phyloP scores from a whole-genome alignment of 2,329 filamentous ascomycete genomes.

The Fusarium citri region DNA sequence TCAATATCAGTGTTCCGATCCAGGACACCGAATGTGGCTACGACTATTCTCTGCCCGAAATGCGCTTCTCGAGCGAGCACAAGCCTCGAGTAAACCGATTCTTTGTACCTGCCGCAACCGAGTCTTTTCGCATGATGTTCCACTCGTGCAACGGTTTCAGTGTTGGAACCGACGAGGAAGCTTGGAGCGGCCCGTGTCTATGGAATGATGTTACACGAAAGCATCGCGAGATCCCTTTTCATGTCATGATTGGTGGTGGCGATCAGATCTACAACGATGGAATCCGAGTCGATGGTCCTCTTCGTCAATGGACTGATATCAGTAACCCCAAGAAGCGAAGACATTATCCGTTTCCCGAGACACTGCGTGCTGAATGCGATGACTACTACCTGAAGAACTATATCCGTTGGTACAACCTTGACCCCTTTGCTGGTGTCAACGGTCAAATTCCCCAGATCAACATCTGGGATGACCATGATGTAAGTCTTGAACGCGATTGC shows the following conservation, averaged over 20 bases:
- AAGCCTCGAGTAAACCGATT: slow-evolving; percentile 75
- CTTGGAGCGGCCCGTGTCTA: slow-evolving; percentile 89
- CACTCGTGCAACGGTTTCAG: slow-evolving; percentile 98
- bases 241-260: slow-evolving; percentile 94
- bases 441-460: slow-evolving; percentile 96
- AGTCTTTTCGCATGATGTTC: slow-evolving; percentile 99
- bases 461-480: slow-evolving; percentile 96
- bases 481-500: slow-evolving; percentile 54
- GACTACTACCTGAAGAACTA: slow-evolving; percentile 94
- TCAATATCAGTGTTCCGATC: slow-evolving; percentile 83
- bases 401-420: slow-evolving; percentile 82
- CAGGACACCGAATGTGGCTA: slow-evolving; percentile 76
- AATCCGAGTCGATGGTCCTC: slow-evolving; percentile 84
- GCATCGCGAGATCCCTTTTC: slow-evolving; percentile 84
- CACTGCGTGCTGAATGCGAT: slow-evolving; percentile 85
- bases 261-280: slow-evolving; percentile 98
- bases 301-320: slow-evolving; percentile 85
- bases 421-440: slow-evolving; percentile 86
- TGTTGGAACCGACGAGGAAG: slow-evolving; percentile 83
- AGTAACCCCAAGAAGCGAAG: slow-evolving; percentile 85
- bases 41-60: slow-evolving; percentile 78
- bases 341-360: slow-evolving; percentile 79
- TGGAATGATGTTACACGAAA: slow-evolving; percentile 93
- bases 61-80: slow-evolving; percentile 69
- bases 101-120: slow-evolving; percentile 82